Evolutionary conservation across 345 rosid genomes (phyloP).

Genomic region (Boechera stricta): DNA sequence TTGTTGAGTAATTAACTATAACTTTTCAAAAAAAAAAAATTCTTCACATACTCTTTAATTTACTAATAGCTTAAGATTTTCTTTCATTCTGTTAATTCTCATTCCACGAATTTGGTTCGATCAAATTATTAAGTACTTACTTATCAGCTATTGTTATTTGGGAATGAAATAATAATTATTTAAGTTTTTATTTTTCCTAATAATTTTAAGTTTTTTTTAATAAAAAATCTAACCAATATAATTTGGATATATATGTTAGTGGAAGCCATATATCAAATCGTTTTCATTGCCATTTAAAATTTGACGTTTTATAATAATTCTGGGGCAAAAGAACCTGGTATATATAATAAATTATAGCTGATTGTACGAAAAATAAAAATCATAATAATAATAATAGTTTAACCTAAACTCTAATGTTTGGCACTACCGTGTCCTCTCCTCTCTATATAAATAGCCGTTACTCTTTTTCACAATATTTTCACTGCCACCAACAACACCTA

Average conservation of each 20-base stretch:
- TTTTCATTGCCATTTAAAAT: slow-evolving; percentile 9
- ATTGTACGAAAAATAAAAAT: background rate
- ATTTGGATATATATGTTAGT: background rate
- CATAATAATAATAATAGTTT: background rate
- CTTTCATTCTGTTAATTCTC: no score
- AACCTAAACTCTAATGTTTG: slow-evolving; percentile 22
- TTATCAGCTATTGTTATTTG: background rate
- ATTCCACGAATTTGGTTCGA: background rate
- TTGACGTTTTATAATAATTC: background rate
- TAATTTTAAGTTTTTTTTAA: background rate
- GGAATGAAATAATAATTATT: background rate
- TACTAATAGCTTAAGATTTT: background rate
- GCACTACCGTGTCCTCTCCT: slow-evolving; percentile 19
- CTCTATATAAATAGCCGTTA: slow-evolving; percentile 37
- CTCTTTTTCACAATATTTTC: slow-evolving; percentile 26
- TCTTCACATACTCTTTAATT: background rate
- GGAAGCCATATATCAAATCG: slow-evolving; percentile 18
- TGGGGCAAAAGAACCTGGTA: background rate
- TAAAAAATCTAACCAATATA: background rate
- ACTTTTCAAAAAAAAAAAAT: no score
- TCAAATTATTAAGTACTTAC: background rate
- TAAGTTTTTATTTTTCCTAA: background rate
- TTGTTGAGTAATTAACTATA: no score
- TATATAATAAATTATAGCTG: background rate
- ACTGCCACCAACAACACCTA: slow-evolving; percentile 17